Percentiles rank a stretch among this genome's conserved stretches.
Conservation (phyloP, 148 eudicot species). For the Talinum fruticosum region DNA sequence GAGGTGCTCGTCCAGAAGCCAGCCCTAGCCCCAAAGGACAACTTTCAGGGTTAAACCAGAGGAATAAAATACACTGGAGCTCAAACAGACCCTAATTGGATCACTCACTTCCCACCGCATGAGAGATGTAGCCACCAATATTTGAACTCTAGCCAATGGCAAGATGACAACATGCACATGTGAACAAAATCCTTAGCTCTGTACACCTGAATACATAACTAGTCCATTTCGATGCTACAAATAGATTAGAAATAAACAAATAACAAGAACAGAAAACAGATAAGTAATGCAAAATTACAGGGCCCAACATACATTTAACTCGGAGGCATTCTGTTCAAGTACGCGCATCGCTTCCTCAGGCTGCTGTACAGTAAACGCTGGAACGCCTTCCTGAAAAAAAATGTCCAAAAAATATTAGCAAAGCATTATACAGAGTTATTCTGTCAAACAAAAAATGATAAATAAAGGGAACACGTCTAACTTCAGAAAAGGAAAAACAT, state of each 20-base stretch:
- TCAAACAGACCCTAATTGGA: too few relatives aligned
- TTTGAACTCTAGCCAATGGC: not conserved
- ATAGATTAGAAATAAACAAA: not conserved
- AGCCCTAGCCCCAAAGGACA: too few relatives aligned
- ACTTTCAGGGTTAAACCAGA: too few relatives aligned
- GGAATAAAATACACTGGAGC: too few relatives aligned
- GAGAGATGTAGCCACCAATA: too few relatives aligned
- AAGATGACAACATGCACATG: not conserved
- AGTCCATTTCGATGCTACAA: not conserved
- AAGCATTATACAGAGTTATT: not conserved
- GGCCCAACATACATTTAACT: slow-evolving; percentile 63
- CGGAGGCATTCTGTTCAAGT: slow-evolving; percentile 74
- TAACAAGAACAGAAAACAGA: not conserved
- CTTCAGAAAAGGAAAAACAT: not conserved
- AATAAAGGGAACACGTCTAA: not conserved
- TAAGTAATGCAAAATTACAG: not conserved
- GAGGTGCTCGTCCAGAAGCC: too few relatives aligned
- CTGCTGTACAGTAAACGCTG: slow-evolving; percentile 92
- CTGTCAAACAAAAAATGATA: not conserved
- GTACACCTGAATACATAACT: not conserved
- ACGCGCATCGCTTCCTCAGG: slow-evolving; percentile 95
- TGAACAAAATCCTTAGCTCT: not conserved
- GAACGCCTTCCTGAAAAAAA: slow-evolving; percentile 62
- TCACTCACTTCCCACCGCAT: too few relatives aligned
- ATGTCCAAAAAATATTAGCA: not conserved